phyloP scores from a whole-genome alignment of 129 eudicot species.

The Ambrosia trifida region DNA sequence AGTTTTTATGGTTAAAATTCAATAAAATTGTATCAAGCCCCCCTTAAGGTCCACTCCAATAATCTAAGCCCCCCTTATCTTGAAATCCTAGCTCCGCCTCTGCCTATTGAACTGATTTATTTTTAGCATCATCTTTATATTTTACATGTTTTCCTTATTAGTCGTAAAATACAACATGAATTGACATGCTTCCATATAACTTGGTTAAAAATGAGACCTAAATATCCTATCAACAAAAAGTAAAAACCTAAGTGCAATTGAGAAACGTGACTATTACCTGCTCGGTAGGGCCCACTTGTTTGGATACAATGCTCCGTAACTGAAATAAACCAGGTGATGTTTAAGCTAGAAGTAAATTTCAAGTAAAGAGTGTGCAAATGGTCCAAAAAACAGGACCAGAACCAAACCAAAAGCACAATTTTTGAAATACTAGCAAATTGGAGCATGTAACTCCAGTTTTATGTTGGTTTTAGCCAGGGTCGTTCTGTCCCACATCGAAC shows the following conservation, averaged over 20 bases:
- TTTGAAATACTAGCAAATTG: not conserved
- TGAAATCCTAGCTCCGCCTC: no score
- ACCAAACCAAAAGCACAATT: not conserved
- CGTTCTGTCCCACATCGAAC: no score
- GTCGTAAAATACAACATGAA: not conserved
- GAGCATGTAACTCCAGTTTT: no score
- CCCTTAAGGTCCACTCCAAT: no score
- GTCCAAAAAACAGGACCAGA: not conserved
- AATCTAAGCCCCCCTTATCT: no score
- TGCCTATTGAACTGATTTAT: not conserved
- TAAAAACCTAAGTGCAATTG: not conserved
- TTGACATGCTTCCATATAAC: no score
- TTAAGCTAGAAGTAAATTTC: not conserved
- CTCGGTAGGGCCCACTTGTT: constrained; percentile 80
- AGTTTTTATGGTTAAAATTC: no score
- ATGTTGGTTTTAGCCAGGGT: no score
- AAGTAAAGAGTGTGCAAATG: not conserved
- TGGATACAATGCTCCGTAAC: constrained; percentile 80
- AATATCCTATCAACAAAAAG: no score
- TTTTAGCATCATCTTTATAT: not conserved
- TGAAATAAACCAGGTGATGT: constrained; percentile 26
- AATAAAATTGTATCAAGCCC: no score
- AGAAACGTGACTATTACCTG: not conserved
- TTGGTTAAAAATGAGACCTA: not conserved
- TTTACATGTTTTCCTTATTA: not conserved